Evolutionary conservation across 805 yeast species (phyloP), one percentile per base, ranked within the genome.

Genomic region (Saccharomycopsis malanga): DNA sequence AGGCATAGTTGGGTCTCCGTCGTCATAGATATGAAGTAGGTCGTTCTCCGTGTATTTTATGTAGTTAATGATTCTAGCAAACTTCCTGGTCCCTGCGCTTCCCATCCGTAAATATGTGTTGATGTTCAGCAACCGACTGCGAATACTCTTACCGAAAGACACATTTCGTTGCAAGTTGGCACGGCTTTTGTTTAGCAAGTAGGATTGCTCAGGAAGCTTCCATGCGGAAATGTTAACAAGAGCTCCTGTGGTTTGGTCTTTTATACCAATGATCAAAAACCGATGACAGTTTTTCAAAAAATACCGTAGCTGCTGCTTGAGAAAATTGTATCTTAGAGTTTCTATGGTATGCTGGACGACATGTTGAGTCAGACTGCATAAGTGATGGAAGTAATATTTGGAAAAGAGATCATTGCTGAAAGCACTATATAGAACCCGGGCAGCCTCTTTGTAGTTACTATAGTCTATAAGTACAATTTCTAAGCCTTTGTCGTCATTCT

Each of bases 331-430:
- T n/a, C 30, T n/a, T 12, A 36, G 23, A 18, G 18, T 30, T 30
- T 12, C 21, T 17, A 37, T 10, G 18, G n/a, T 17, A 12, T 14
- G 21, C n/a, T n/a, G 21, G 9, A 22, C 24, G 6, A 23, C 2
- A n/a, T 25, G 21, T 5, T n/a, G 30, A 7, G 20, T 7, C 9
- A 9, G 15, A 7, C 18, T 25, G 12, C 7, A 9, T 9, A 46
- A n/a, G 21, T 46, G 50, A 24, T 37, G 23, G 43, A 42, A 42
- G 22, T 27, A 36, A 24, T 42, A 46, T 4, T 30, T 9, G 7
- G 39, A 5, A 23, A 46, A 46, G 4, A 37, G 14, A 27, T 46
- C 50, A 17, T 46, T 24, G 15, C 27, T 34, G 30, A 46, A 46
- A 10, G 50, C 42, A 2, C 23, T 21, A 14, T 7, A 15, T 14